A percentile compares a stretch with the other conserved stretches of the same genome.
Conservation (phyloP, 345 rosid species). For the Capsella bursapastoris region DNA sequence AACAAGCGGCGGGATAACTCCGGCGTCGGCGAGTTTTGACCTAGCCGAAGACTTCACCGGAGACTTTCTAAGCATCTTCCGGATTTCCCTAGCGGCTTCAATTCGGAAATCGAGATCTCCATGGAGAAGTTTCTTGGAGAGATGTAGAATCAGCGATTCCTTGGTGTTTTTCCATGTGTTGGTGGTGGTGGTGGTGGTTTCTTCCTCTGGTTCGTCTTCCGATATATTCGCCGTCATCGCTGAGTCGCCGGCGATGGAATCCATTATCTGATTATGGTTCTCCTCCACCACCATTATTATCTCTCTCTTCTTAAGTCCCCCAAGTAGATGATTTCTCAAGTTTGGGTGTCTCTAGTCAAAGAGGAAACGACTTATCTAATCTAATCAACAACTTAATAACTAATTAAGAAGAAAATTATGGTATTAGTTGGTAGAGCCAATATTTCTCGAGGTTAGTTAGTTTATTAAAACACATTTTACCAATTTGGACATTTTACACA, state of each 20-base stretch:
- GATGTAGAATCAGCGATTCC: constrained; percentile 51
- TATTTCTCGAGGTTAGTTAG: constrained; percentile 26
- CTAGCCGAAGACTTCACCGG: constrained; percentile 57
- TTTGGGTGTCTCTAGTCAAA: background rate
- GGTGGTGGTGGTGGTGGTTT: constrained; percentile 45
- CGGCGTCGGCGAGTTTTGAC: constrained; percentile 69
- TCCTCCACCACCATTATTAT: constrained; percentile 17
- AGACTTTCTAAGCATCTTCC: constrained; percentile 60
- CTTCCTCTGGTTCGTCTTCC: constrained; percentile 37
- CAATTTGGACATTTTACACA: background rate
- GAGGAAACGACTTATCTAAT: constrained; percentile 8
- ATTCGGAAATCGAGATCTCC: constrained; percentile 69
- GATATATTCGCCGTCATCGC: background rate
- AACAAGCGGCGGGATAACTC: constrained; percentile 73
- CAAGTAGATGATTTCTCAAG: background rate
- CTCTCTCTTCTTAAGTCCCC: background rate
- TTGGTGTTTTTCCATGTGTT: constrained; percentile 51
- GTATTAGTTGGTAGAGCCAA: constrained; percentile 16
- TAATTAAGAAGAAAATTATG: background rate
- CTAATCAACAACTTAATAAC: background rate
- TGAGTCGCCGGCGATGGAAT: constrained; percentile 16
- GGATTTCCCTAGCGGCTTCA: constrained; percentile 67
- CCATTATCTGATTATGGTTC: background rate
- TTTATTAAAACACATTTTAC: background rate
- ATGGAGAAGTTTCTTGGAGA: constrained; percentile 55